Evolutionary conservation across 352 stramenopile species (phyloP), one percentile per base, ranked within the genome.

Genomic region (Phytopythium sindhum): DNA sequence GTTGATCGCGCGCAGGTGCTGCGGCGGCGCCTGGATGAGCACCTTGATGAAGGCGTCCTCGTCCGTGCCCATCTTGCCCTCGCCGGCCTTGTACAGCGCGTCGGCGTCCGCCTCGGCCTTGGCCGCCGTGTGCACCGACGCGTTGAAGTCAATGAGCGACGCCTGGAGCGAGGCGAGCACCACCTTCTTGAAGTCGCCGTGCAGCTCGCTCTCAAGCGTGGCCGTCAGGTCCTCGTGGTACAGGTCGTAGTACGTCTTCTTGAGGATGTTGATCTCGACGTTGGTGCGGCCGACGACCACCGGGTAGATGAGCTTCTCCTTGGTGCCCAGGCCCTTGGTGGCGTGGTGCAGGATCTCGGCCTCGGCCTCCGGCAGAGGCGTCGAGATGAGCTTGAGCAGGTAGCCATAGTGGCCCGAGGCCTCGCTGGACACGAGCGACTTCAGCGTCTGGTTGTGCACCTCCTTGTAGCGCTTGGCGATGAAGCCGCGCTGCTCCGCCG

Each of bases 241-340:
- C 24, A 75, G 9, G 26, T 89, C 75, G 67, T 82, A 90, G 72
- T 81, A 94, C 0, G 83, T 86, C 73, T 92, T 90, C 80, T 94
- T 94, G 31, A 94, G 78, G 60, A 94, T 90, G 68, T 78, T 74
- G 59, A 94, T 81, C 67, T 94, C 85, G 15, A 64, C 65, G 66
- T 90, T 89, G 6, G 85, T 88, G 64, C 80, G 78, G 61, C 80
- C 80, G 23, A 88, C 74, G 12, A 89, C 62, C 7, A 80, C 64
- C 33, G 80, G 84, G 73, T 84, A 90, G 66, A 90, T 82, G 44
- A 86, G 70, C 45, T 84, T 80, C 64, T 93, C 84, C 23, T 69
- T 75, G 1, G 84, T 93, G 65, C 84, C 84, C 0, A 66, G 28
- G 41, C 84, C 84, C 74, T 89, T 88, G 70, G 80, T 90, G 57